A percentile compares a stretch with the other conserved stretches of the same genome.
Conservation (phyloP, 371 early-diverging fungal species). For the Thermomucor indicae-seudaticae region DNA sequence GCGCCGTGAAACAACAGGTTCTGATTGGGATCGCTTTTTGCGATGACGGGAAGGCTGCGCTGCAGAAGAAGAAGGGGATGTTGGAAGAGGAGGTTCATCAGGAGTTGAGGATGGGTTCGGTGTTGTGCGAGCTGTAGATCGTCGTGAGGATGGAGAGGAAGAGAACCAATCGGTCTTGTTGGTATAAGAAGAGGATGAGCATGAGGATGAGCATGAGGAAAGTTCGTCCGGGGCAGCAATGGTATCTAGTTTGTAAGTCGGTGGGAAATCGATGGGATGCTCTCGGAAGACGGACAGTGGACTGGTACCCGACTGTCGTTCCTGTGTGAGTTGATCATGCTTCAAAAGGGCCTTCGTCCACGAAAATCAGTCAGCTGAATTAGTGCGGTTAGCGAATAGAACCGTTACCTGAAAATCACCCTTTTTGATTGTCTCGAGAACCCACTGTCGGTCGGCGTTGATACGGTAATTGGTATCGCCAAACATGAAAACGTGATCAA, state of each 20-base stretch:
- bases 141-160: slow-evolving; percentile 7
- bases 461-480: slow-evolving; percentile 84
- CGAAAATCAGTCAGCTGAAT: background rate
- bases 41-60: background rate
- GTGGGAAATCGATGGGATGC: slow-evolving; percentile 75
- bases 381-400: background rate
- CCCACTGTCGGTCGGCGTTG: slow-evolving; percentile 49
- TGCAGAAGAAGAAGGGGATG: background rate
- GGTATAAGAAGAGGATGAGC: background rate
- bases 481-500: slow-evolving; percentile 71
- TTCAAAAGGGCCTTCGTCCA: slow-evolving; percentile 40
- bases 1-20: background rate
- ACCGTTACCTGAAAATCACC: slow-evolving; percentile 41
- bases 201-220: background rate
- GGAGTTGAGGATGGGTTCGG: slow-evolving; percentile 2
- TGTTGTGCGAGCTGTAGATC: slow-evolving; percentile 10
- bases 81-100: background rate
- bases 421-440: slow-evolving; percentile 43
- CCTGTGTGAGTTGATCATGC: slow-evolving; percentile 59
- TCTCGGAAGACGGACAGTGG: slow-evolving; percentile 67
- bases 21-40: background rate
- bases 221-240: background rate
- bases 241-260: slow-evolving; percentile 85
- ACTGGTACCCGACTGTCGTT: slow-evolving; percentile 38
- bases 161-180: background rate